phyloP scores from a whole-genome alignment of 1,284 basidiomycete genomes.

The Tylopilus sp. region DNA sequence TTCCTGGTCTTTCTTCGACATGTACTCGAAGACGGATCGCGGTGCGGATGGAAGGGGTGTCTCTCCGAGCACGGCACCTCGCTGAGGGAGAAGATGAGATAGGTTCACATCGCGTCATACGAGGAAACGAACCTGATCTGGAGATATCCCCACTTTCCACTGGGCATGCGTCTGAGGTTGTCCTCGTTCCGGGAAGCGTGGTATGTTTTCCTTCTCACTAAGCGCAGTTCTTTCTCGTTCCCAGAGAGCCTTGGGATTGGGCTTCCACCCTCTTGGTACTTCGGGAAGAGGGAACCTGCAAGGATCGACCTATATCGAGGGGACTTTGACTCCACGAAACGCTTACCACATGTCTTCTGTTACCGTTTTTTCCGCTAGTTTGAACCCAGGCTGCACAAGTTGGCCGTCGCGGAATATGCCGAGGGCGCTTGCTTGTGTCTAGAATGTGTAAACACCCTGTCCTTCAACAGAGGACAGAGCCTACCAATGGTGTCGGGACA shows the following conservation, averaged over 20 bases:
- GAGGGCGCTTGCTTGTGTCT: conserved; percentile 35
- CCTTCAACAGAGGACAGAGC: not conserved
- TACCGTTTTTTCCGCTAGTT: conserved; percentile 62
- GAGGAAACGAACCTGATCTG: conserved; percentile 56
- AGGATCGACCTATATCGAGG: conserved; percentile 9
- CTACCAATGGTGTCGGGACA: conserved; percentile 16
- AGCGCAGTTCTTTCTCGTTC: conserved; percentile 49
- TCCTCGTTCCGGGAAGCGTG: conserved; percentile 22
- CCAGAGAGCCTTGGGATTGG: conserved; percentile 81
- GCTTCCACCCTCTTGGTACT: conserved; percentile 78
- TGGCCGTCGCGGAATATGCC: conserved; percentile 68
- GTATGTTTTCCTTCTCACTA: conserved; percentile 37
- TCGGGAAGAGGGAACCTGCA: conserved; percentile 78
- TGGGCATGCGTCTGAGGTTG: conserved; percentile 39
- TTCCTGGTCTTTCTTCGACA: conserved; percentile 86
- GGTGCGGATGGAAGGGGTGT: conserved; percentile 61
- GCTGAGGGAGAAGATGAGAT: conserved; percentile 39
- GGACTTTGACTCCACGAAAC: conserved; percentile 3
- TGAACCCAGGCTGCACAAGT: conserved; percentile 71
- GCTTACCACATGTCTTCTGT: conserved; percentile 70
- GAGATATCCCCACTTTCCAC: conserved; percentile 56
- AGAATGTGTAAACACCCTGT: conserved; percentile 28
- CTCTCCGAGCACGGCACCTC: conserved; percentile 83
- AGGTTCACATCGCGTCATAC: not conserved
- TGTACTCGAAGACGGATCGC: conserved; percentile 87